Conservation (phyloP, 768 basidiomycete genomes). For the Hygrocybe punicea region DNA sequence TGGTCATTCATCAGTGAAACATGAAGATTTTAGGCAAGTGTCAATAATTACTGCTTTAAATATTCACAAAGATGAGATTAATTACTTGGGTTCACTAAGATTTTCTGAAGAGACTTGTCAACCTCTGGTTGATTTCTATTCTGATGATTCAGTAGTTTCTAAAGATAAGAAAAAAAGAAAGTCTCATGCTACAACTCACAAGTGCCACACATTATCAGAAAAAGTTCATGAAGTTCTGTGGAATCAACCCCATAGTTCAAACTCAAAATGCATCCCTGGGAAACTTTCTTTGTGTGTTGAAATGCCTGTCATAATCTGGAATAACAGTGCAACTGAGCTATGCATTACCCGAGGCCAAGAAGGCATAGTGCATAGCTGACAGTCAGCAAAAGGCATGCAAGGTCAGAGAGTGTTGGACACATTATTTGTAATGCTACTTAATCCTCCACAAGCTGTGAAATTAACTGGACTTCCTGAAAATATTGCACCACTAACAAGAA, state of each 20-base stretch:
- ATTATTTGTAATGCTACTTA: conserved; percentile 28
- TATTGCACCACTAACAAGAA: conserved; percentile 25
- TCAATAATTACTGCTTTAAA: conserved; percentile 35
- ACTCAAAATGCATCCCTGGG: no score
- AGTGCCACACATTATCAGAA: conserved; percentile 13
- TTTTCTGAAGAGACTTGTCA: conserved; percentile 32
- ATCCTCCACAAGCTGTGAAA: conserved; percentile 22
- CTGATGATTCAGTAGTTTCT: not conserved
- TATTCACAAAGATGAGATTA: conserved; percentile 17
- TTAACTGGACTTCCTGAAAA: conserved; percentile 28
- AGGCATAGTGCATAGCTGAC: conserved; percentile 26
- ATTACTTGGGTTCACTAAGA: conserved; percentile 23
- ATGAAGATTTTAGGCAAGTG: conserved; percentile 24
- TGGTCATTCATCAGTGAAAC: conserved; percentile 8
- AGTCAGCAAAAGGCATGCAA: conserved; percentile 8
- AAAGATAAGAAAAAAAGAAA: no score
- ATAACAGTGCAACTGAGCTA: no score
- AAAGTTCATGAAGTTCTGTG: not conserved
- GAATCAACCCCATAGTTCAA: no score
- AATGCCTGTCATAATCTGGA: no score
- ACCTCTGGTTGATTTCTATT: conserved; percentile 25
- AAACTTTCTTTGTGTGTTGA: no score
- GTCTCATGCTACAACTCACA: no score
- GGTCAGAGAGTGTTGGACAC: conserved; percentile 22
- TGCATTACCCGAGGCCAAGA: conserved; percentile 26